Percentiles rank a stretch among this genome's conserved stretches.
phyloP scores from a whole-genome alignment of 2,329 filamentous ascomycete genomes.

The Colletotrichum cereale region DNA sequence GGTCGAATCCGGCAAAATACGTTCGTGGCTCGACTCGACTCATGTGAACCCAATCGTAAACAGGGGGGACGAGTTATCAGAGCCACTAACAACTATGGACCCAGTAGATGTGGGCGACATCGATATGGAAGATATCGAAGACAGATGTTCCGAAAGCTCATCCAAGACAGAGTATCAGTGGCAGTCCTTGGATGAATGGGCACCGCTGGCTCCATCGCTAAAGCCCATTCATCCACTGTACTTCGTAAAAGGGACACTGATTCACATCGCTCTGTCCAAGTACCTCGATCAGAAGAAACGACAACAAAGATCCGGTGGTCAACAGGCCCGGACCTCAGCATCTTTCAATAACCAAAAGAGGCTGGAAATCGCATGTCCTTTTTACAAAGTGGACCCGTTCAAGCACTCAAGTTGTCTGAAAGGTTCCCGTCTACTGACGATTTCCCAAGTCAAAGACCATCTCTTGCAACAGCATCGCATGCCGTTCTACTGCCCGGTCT shows the following conservation, averaged over 20 bases:
- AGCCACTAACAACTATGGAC: no score
- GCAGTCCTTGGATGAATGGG: background rate
- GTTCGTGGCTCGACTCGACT: background rate
- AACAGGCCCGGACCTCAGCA: no score
- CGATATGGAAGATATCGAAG: background rate
- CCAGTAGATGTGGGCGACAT: background rate
- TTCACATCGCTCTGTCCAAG: background rate
- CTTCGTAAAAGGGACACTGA: background rate
- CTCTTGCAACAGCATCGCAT: slow-evolving; percentile 13
- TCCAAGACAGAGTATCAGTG: background rate
- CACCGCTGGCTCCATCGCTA: background rate
- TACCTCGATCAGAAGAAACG: background rate
- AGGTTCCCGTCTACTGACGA: background rate
- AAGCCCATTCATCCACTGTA: background rate
- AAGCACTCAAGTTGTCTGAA: slow-evolving; percentile 7
- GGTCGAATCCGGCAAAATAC: background rate
- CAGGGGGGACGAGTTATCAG: background rate
- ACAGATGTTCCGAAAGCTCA: background rate
- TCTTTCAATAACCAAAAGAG: background rate
- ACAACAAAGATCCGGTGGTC: background rate
- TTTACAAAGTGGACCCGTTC: background rate
- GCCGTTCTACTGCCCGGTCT: slow-evolving; percentile 15
- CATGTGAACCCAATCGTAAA: background rate
- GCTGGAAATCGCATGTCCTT: slow-evolving; percentile 16
- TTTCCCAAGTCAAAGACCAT: slow-evolving; percentile 4